Evolutionary conservation across 306 rosid species (phyloP).

Genomic region (Lathyrus sativus): DNA sequence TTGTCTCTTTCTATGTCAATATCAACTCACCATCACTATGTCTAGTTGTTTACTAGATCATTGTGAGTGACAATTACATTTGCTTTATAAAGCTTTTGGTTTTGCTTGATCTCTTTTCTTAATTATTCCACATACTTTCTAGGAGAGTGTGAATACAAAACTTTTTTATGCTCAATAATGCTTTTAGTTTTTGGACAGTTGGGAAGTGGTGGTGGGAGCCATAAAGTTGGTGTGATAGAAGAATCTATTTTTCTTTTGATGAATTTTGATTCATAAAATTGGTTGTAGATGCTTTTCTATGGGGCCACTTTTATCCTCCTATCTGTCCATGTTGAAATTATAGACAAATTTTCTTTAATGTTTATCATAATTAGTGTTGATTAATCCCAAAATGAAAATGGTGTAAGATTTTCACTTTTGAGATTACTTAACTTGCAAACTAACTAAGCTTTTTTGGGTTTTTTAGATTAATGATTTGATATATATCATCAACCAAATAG

Average conservation of each 20-base stretch:
- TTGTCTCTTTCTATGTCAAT: conserved; percentile 42
- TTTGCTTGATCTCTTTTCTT: conserved; percentile 30
- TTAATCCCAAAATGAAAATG: conserved; percentile 25
- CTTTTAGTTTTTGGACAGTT: conserved; percentile 46
- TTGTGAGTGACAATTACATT: conserved; percentile 44
- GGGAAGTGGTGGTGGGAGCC: conserved; percentile 69
- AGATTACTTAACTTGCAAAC: conserved; percentile 17
- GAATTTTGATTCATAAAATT: conserved; percentile 51
- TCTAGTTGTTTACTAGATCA: conserved; percentile 29
- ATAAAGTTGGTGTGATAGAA: conserved; percentile 50
- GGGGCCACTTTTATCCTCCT: conserved; percentile 45
- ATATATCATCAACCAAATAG: conserved; percentile 8
- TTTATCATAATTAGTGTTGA: conserved; percentile 33
- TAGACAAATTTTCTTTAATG: conserved; percentile 22
- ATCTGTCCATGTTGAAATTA: conserved; percentile 39
- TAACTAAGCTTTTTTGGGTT: conserved; percentile 5
- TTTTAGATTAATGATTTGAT: conserved; percentile 4
- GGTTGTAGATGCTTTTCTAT: conserved; percentile 34
- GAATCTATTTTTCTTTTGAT: conserved; percentile 40
- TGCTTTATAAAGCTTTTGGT: conserved; percentile 48
- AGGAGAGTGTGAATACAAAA: conserved; percentile 45
- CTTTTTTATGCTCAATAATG: conserved; percentile 30
- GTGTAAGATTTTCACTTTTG: conserved; percentile 15
- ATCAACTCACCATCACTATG: conserved; percentile 19
- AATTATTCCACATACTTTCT: conserved; percentile 23